Base-by-base conservation (phyloP, 441 rosid genomes). In the Sinapis alba region DNA sequence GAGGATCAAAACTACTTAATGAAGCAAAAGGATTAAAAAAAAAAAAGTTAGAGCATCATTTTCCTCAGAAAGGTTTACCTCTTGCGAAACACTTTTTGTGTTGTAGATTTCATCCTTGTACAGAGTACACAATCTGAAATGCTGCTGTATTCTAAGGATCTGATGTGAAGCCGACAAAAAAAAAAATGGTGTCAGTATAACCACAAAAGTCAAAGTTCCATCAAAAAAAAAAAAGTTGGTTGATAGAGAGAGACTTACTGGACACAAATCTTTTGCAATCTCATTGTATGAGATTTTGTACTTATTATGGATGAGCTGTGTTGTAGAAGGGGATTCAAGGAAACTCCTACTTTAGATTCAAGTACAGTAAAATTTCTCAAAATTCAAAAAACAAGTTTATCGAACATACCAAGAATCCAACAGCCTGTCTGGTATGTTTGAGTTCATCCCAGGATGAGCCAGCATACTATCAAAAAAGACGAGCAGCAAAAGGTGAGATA, bases 281-380 rank as follows among this genome's bases (percentile, higher is more conserved):
- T 96, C 98, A 81, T 96, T 97, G 61, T 92, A 96, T 1, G 98
- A 94, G 83, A 94, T 96, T 83, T 93, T 80, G 78, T 89, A 92
- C 83, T 96, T 96, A 84, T 94, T 98, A 80, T 94, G 99, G 76
- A 96, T 92, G 74, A 92, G 97, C 99, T 97, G 95, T 96, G 95
- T 71, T 30, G 58, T 36, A 50, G 3, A 80, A 11, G 26, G 38
- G 2, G 47, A 73, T 61, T 38, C 64, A 71, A 73, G 9, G 28
- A 13, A 68, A 34, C 32, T 54, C 41, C 26, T 58, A 47, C 27
- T 61, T 27, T 32, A 58, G 13, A 9, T 21, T 67, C 38, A 47
- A 21, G 43, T 36, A 26, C 36, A 28, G 34, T 11, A 16, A 15
- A 67, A 50, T 38, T 54, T 32, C 57, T 24, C 30, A 50, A 23